Conservation (phyloP, 768 basidiomycete genomes). For the Cystofilobasidium bisporidii region DNA sequence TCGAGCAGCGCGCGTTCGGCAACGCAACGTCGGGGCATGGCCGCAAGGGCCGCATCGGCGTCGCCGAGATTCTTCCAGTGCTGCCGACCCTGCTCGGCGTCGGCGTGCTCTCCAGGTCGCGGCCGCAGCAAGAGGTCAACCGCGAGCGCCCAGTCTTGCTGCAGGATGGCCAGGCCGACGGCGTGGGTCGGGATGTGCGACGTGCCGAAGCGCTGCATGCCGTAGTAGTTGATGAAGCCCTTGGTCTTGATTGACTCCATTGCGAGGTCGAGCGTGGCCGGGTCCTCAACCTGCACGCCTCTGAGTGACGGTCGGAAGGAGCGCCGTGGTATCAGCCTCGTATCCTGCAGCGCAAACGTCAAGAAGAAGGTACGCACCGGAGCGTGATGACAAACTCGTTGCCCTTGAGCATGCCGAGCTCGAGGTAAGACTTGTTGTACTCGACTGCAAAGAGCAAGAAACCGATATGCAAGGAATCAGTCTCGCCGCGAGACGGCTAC, state of each 20-base stretch:
- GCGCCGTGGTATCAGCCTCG: no score
- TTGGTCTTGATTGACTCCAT: conserved; percentile 66
- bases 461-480: not conserved
- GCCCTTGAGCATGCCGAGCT: conserved; percentile 92
- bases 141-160: conserved; percentile 82
- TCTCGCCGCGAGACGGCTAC: no score
- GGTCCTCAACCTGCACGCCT: conserved; percentile 70
- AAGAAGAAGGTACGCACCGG: no score
- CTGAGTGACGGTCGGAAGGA: conserved; percentile 49
- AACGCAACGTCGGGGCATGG: conserved; percentile 83
- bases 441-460: not conserved
- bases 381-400: conserved; percentile 92
- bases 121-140: conserved; percentile 68
- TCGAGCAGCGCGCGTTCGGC: conserved; percentile 89
- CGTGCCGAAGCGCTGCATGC: conserved; percentile 98
- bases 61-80: conserved; percentile 68
- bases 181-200: conserved; percentile 90
- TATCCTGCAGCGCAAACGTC: not conserved
- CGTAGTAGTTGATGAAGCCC: conserved; percentile 98
- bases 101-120: conserved; percentile 84
- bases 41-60: conserved; percentile 64
- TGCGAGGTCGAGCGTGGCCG: conserved; percentile 61
- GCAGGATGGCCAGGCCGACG: conserved; percentile 81
- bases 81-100: conserved; percentile 69
- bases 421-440: conserved; percentile 70